Conservation (phyloP, 2,329 filamentous ascomycete genomes). For the Chrysosporium queenslandicum region DNA sequence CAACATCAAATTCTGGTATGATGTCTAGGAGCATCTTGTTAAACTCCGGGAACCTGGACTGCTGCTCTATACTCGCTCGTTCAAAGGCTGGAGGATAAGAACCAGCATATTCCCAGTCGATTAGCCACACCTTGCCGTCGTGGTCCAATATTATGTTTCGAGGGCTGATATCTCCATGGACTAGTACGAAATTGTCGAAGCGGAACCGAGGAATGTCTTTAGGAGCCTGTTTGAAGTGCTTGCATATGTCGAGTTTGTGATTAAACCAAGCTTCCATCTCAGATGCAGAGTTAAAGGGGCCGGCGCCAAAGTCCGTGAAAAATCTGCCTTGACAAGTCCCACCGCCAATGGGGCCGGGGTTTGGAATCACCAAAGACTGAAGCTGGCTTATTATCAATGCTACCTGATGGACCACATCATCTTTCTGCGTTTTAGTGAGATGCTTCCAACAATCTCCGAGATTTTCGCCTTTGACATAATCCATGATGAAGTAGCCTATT, state of each 20-base stretch:
- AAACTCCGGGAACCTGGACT: too few species aligned
- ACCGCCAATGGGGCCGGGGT: too few species aligned
- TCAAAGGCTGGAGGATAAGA: conserved; percentile 19
- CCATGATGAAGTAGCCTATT: conserved; percentile 17
- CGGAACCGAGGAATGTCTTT: conserved; percentile 14
- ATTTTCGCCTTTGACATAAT: conserved; percentile 15
- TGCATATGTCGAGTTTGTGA: conserved; percentile 16
- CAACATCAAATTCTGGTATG: too few species aligned
- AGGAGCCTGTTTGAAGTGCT: conserved; percentile 17
- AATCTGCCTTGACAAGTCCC: too few species aligned
- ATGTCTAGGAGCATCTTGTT: too few species aligned
- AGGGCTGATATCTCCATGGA: conserved; percentile 11
- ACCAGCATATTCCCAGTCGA: conserved; percentile 19
- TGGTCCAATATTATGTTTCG: conserved; percentile 13
- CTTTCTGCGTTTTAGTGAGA: conserved; percentile 13
- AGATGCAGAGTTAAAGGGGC: conserved; percentile 15
- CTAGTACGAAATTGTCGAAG: conserved; percentile 16
- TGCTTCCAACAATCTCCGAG: conserved; percentile 16
- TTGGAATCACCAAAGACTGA: conserved; percentile 17
- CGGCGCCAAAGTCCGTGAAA: too few species aligned
- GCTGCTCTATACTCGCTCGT: background rate
- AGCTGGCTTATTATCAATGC: conserved; percentile 16
- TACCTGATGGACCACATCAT: conserved; percentile 16
- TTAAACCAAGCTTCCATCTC: conserved; percentile 17
- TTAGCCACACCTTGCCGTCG: conserved; percentile 17